A percentile compares a stretch with the other conserved stretches of the same genome.
These are phyloP conservation scores for Dipteronia dyeriana DNA, from an alignment of 345 rosid genomes.

Conservation along the genomic window DNA sequence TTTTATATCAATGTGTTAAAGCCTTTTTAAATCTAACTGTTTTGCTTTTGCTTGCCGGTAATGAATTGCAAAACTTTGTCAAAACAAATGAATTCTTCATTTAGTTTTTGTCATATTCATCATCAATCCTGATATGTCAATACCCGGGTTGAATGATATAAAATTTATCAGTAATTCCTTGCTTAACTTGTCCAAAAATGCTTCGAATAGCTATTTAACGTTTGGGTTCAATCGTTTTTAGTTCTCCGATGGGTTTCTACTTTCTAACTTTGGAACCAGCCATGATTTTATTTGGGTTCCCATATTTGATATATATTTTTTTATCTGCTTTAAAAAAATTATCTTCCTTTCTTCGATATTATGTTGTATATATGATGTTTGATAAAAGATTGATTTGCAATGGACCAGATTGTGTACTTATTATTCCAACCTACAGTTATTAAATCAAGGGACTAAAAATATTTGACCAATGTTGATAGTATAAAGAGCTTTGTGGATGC, in stretches of 20 bases:
- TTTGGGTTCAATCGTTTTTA: too few relatives aligned
- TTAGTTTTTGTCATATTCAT: too few relatives aligned
- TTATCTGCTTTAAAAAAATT: neutral
- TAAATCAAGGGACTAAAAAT: too few relatives aligned
- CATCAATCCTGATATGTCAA: too few relatives aligned
- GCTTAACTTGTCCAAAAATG: neutral
- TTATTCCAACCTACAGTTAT: too few relatives aligned
- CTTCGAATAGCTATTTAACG: neutral
- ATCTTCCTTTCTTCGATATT: neutral
- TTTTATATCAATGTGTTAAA: neutral
- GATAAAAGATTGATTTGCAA: neutral
- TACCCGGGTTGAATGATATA: too few relatives aligned
- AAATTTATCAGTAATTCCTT: neutral
- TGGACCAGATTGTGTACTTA: neutral
- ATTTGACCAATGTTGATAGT: too few relatives aligned
- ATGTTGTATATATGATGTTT: neutral
- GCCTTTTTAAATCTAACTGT: neutral
- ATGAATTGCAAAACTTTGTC: neutral
- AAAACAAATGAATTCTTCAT: too few relatives aligned
- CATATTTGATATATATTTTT: neutral
- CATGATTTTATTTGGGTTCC: neutral
- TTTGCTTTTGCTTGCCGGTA: neutral
- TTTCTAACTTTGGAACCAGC: neutral
- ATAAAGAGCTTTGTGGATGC: too few relatives aligned
- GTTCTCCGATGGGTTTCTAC: neutral